Base-by-base conservation (phyloP, 768 basidiomycete species). In the Mycena rebaudengoi region DNA sequence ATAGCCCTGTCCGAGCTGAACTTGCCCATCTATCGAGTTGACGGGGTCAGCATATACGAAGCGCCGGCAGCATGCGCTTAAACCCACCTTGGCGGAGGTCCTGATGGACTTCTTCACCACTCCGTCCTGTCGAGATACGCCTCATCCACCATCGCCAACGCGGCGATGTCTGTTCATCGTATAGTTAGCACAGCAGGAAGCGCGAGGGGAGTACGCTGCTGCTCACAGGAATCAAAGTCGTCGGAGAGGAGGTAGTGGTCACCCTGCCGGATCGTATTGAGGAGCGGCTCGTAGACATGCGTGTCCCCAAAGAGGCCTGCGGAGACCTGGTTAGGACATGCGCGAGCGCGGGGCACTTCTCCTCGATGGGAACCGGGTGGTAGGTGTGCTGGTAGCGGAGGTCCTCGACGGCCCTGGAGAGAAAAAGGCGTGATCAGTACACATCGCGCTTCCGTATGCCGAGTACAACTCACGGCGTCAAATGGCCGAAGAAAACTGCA, bases 1-100 rank as follows among this genome's bases (percentile, higher is more conserved):
- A 98, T 96, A 4, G 95, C 93, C 53, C 96, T 86, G 74, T 99
- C 97, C 32, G 92, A 94, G 75, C 94, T 95, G 83, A 98, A 98
- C 73, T 96, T 96, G 76, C 95, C 96, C 96, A 98, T 98, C 88
- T 91, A 60, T 14, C 20, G 13, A 35, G 26, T 33, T 14, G 35
- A 11, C 32, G 23, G 26, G 26, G 49, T 59, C 30, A 62, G 30
- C 16, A 32, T 11, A 14, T 11, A 10, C 43, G 25, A 43, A 25
- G 33, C 25, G 12, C 30, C 14, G 18, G 14, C 56, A 53, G 13
- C 7, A n/a, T n/a, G n/a, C n/a, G n/a, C n/a, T n/a, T n/a, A n/a
- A 39, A 50, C 56, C 66, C 60, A 87, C 88, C 83, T 91, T 92
- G 33, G 91, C 91, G 6, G 90, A 88, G 14, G 94, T 96, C 44